phyloP scores from a whole-genome alignment of 192 early-diverging fungal species.

The Funneliformis mosseae region DNA sequence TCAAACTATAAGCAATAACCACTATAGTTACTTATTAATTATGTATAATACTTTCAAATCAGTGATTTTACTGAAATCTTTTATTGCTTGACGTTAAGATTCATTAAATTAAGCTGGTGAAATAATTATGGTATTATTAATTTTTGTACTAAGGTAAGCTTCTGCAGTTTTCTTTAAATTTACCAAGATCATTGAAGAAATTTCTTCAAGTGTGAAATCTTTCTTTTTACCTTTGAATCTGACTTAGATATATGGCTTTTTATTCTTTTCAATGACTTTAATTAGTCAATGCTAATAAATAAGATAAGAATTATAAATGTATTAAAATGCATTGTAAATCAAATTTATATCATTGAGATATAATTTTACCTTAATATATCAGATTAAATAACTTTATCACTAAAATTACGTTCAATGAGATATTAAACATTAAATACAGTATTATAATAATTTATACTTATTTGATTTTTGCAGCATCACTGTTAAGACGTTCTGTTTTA shows the following conservation, averaged over 20 bases:
- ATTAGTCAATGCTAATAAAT: too few species aligned
- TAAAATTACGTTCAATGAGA: too few species aligned
- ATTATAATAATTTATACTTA: too few species aligned
- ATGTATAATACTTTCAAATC: conserved; percentile 76
- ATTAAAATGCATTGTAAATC: too few species aligned
- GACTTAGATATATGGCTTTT: conserved; percentile 59
- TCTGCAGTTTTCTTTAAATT: conserved; percentile 88
- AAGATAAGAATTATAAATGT: too few species aligned
- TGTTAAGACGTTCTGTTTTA: too few species aligned
- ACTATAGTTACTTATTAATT: conserved; percentile 88
- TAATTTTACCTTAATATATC: too few species aligned
- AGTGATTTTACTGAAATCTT: conserved; percentile 81
- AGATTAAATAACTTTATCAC: too few species aligned
- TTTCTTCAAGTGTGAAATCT: conserved; percentile 85
- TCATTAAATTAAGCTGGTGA: conserved; percentile 95
- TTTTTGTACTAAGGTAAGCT: conserved; percentile 89
- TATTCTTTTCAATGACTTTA: not conserved
- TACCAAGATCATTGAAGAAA: conserved; percentile 80
- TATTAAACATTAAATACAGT: too few species aligned
- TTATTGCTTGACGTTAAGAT: conserved; percentile 84
- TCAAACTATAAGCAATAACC: conserved; percentile 82
- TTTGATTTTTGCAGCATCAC: too few species aligned
- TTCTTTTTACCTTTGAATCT: conserved; percentile 89
- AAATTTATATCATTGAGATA: too few species aligned
- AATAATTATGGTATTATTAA: conserved; percentile 87